A percentile compares a stretch with the other conserved stretches of the same genome.
Conservation (phyloP, 306 rosid species). For the Crotalaria pallida region DNA sequence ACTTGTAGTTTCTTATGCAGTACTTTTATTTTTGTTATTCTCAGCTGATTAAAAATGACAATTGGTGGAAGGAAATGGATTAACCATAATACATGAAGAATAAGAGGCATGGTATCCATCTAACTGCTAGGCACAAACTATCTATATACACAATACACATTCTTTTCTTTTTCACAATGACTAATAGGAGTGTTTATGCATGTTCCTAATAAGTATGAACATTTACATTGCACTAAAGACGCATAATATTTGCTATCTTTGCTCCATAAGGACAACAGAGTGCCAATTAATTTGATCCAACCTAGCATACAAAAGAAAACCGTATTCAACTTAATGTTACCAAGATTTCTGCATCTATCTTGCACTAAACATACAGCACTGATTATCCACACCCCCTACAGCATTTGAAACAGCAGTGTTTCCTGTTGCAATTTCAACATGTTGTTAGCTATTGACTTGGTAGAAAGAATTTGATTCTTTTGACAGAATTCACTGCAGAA, state of each 20-base stretch:
- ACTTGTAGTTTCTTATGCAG: neutral
- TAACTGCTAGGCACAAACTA: neutral
- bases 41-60: neutral
- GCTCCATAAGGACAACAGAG: neutral
- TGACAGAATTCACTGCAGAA: neutral
- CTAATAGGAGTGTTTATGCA: neutral
- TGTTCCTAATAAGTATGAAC: neutral
- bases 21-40: neutral
- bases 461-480: neutral
- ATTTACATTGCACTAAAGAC: neutral
- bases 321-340: neutral
- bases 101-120: neutral
- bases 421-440: conserved; percentile 3
- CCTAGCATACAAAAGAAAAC: neutral
- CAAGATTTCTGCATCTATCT: neutral
- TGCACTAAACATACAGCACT: neutral
- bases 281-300: neutral
- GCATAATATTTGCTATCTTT: neutral
- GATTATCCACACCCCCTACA: neutral
- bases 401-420: neutral
- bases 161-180: neutral
- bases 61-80: neutral
- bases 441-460: neutral
- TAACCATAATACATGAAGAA: neutral
- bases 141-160: neutral